Evolutionary conservation across 768 basidiomycete species (phyloP).

Genomic region (Coprinellus micaceus): DNA sequence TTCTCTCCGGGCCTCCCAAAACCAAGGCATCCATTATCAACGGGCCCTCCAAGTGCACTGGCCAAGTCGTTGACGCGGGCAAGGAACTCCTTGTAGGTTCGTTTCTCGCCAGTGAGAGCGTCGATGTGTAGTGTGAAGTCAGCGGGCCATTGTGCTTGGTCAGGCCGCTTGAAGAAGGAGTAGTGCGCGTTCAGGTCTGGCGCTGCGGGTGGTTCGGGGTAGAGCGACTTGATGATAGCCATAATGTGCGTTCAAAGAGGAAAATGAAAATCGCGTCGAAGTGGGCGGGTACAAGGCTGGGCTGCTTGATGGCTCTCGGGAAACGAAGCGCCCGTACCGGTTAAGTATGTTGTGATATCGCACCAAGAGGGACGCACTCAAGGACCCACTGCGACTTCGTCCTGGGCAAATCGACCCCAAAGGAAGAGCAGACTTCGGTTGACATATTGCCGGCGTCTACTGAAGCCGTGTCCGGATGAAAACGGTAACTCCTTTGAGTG

Average conservation of each 20-base stretch:
- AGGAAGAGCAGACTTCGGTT: not conserved
- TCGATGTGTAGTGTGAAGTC: slow-evolving; percentile 59
- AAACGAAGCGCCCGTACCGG: not conserved
- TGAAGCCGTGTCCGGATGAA: not conserved
- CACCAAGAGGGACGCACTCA: no score
- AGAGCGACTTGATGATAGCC: slow-evolving; percentile 52
- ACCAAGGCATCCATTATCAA: slow-evolving; percentile 52
- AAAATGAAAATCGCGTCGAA: not conserved
- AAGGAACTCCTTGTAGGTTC: slow-evolving; percentile 46
- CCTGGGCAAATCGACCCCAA: not conserved
- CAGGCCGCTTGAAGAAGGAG: slow-evolving; percentile 50
- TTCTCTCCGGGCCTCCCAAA: slow-evolving; percentile 50
- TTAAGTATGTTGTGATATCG: not conserved
- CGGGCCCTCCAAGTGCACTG: slow-evolving; percentile 50
- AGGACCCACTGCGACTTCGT: not conserved
- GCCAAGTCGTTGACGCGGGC: slow-evolving; percentile 51
- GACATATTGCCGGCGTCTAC: not conserved
- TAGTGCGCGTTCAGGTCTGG: slow-evolving; percentile 55
- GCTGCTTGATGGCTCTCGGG: not conserved
- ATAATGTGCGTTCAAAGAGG: slow-evolving; percentile 26
- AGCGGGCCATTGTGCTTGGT: slow-evolving; percentile 46
- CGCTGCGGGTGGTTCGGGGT: slow-evolving; percentile 45
- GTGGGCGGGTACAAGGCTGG: not conserved
- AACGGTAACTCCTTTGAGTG: not conserved
- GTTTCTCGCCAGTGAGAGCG: slow-evolving; percentile 42